phyloP scores from a whole-genome alignment of 176 grass and related monocot species.

The Hsuehochloa calcarea region DNA sequence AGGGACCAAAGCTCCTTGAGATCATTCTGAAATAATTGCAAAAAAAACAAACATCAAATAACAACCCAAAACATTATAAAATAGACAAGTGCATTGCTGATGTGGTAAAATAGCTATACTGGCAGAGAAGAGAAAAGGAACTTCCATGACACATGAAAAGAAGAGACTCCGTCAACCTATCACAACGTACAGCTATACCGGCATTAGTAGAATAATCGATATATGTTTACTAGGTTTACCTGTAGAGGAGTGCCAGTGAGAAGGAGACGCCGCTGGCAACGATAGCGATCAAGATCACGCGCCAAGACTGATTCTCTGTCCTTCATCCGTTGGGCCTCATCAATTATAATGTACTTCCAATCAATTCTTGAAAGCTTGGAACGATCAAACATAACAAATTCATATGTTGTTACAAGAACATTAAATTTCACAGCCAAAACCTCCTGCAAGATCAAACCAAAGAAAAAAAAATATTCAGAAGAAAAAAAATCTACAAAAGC shows the following conservation, averaged over 20 bases:
- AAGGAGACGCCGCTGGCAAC: constrained; percentile 90
- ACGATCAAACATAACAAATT: constrained; percentile 98
- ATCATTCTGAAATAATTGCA: constrained; percentile 72
- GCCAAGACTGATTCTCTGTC: constrained; percentile 96
- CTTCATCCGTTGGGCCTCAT: constrained; percentile 99
- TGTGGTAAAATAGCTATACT: neutral
- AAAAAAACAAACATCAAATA: constrained; percentile 17
- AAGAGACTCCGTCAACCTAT: neutral
- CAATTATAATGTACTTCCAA: constrained; percentile 99
- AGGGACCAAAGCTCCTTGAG: constrained; percentile 99
- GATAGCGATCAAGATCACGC: constrained; percentile 92
- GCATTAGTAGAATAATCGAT: neutral
- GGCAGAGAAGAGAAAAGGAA: constrained; percentile 1
- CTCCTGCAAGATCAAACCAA: constrained; percentile 55
- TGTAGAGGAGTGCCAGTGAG: constrained; percentile 97
- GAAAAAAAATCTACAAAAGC: neutral
- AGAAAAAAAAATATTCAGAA: constrained; percentile 14
- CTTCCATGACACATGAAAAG: neutral
- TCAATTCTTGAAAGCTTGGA: constrained; percentile 97
- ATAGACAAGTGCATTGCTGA: constrained; percentile 19
- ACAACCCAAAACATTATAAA: neutral
- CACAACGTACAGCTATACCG: neutral
- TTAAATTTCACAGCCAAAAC: constrained; percentile 97
- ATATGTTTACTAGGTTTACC: constrained; percentile 38
- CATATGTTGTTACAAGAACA: constrained; percentile 97